These are phyloP conservation scores for Multifurca ochricompacta DNA, from an alignment of 768 basidiomycete genomes.

Conservation along the genomic window DNA sequence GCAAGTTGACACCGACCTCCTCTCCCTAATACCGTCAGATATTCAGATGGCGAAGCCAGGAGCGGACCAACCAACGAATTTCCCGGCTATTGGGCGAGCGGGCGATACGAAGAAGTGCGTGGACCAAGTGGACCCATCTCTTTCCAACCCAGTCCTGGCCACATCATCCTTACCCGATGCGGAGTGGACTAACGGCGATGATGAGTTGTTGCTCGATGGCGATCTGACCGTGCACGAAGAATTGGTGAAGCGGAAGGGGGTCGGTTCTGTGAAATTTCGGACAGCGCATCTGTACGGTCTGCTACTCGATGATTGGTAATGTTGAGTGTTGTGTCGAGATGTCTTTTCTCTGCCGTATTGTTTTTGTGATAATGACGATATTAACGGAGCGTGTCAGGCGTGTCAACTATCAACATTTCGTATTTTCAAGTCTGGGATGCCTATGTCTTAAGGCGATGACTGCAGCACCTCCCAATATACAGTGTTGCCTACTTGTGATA, in stretches of 20 bases:
- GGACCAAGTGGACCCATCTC: background rate
- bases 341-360: background rate
- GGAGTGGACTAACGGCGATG: conserved; percentile 8
- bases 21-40: background rate
- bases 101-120: no score
- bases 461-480: no score
- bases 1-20: background rate
- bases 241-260: conserved; percentile 7
- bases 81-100: background rate
- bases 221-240: background rate
- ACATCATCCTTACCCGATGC: background rate
- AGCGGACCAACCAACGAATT: background rate
- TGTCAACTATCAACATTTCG: no score
- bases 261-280: conserved; percentile 9
- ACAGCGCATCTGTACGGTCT: conserved; percentile 10
- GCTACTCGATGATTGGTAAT: conserved; percentile 1
- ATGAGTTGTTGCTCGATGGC: conserved; percentile 3
- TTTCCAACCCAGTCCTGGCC: background rate
- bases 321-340: background rate
- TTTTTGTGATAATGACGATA: background rate
- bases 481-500: no score
- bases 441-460: no score
- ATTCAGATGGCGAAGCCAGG: background rate
- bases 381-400: no score
- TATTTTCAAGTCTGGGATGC: no score